Conservation (phyloP, 768 basidiomycete species). For the Paxillus rubicundulus region DNA sequence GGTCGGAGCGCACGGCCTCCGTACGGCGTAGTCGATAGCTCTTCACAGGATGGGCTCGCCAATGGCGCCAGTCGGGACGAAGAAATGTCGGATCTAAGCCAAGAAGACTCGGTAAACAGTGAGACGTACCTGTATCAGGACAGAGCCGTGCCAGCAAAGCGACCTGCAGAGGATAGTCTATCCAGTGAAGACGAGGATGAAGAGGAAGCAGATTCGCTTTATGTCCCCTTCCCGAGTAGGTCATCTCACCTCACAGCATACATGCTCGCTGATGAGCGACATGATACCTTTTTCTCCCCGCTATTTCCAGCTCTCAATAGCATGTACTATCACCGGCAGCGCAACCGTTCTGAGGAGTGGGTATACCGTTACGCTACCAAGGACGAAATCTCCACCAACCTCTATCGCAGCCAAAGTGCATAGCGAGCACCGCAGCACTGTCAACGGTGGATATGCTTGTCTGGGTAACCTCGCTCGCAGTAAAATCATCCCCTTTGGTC, state of each 20-base stretch:
- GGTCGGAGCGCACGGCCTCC: background rate
- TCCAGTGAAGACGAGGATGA: conserved; percentile 19
- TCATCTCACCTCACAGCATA: background rate
- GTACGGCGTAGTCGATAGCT: background rate
- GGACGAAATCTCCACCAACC: conserved; percentile 28
- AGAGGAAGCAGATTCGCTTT: conserved; percentile 8
- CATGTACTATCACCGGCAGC: conserved; percentile 18
- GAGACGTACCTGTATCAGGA: background rate
- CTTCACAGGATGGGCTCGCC: background rate
- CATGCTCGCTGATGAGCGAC: conserved; percentile 2
- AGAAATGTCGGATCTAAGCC: background rate
- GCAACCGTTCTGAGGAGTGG: conserved; percentile 17
- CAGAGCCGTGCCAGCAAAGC: background rate
- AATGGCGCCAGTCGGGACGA: background rate
- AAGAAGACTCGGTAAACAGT: background rate
- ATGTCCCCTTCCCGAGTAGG: conserved; percentile 28
- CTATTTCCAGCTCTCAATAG: conserved; percentile 17
- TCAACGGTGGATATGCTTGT: background rate
- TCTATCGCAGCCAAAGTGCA: conserved; percentile 19
- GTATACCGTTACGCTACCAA: conserved; percentile 31
- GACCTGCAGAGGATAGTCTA: background rate
- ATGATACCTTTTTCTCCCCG: background rate
- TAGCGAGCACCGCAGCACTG: conserved; percentile 1
- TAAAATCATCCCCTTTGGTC: no score
- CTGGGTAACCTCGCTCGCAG: background rate